Conservation (phyloP, 768 basidiomycete genomes). For the Lentinula detonsa region DNA sequence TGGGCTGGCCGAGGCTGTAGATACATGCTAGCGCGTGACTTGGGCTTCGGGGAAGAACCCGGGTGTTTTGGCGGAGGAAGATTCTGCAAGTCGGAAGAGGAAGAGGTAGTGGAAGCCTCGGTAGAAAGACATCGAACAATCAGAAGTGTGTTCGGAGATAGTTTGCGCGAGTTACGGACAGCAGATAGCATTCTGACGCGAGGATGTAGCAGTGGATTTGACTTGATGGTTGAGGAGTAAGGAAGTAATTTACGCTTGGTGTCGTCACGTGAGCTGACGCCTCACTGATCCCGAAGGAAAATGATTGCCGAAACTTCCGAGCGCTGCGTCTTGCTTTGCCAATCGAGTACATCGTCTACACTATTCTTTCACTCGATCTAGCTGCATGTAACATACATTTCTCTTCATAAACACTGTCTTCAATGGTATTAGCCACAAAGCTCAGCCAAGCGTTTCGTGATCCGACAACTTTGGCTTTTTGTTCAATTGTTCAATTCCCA, state of each 20-base stretch:
- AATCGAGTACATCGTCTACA: too few relatives aligned
- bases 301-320: too few relatives aligned
- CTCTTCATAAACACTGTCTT: too few relatives aligned
- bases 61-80: slow-evolving; percentile 25
- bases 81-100: slow-evolving; percentile 20
- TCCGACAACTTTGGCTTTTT: not conserved
- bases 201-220: not conserved
- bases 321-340: too few relatives aligned
- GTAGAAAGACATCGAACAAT: slow-evolving; percentile 37
- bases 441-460: not conserved
- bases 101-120: slow-evolving; percentile 29
- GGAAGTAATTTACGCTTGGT: not conserved
- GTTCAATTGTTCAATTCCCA: not conserved
- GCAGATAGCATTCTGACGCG: not conserved
- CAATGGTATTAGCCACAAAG: not conserved
- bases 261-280: not conserved
- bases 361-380: too few relatives aligned
- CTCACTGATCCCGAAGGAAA: not conserved
- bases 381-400: too few relatives aligned
- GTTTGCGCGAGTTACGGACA: slow-evolving; percentile 1
- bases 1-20: slow-evolving; percentile 41
- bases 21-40: slow-evolving; percentile 33
- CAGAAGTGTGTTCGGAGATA: not conserved
- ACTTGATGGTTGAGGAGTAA: not conserved
- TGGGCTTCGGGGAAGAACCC: slow-evolving; percentile 16